Evolutionary conservation across 257 asterid genomes (phyloP).

Genomic region (Salvia splendens): DNA sequence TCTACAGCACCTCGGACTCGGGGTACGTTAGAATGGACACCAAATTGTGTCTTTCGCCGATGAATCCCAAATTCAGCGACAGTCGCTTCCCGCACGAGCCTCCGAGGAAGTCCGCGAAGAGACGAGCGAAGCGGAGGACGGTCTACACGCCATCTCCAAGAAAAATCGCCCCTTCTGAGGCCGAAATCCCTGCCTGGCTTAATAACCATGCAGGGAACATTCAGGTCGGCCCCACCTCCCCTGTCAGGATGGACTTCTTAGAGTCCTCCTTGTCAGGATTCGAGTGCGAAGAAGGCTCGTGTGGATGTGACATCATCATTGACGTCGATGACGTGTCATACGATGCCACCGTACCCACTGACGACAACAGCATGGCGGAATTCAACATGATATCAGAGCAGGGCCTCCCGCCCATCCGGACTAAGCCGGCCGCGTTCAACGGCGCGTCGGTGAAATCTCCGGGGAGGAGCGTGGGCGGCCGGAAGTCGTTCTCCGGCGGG

Average conservation of each 20-base stretch:
- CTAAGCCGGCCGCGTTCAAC: constrained; percentile 39
- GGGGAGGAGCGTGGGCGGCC: not conserved
- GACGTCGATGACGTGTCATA: constrained; percentile 45
- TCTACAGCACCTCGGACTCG: constrained; percentile 44
- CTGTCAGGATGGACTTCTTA: constrained; percentile 36
- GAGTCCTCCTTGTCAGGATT: constrained; percentile 36
- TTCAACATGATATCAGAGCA: constrained; percentile 38
- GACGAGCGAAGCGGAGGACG: constrained; percentile 44
- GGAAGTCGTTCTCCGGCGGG: constrained; percentile 59
- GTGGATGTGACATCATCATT: constrained; percentile 55
- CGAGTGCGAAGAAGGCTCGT: constrained; percentile 21
- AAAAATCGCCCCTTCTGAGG: constrained; percentile 19
- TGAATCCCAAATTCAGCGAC: constrained; percentile 37
- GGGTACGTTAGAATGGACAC: too few relatives aligned
- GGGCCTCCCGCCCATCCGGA: constrained; percentile 35
- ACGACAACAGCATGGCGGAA: constrained; percentile 21
- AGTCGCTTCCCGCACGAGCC: constrained; percentile 40
- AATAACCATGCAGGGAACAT: too few relatives aligned
- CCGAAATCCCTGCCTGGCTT: too few relatives aligned
- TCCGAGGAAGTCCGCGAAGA: too few relatives aligned
- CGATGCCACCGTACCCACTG: not conserved
- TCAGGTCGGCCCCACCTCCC: constrained; percentile 18
- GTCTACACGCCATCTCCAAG: constrained; percentile 77
- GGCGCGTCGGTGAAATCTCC: constrained; percentile 4
- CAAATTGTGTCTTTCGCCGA: constrained; percentile 1